These are phyloP conservation scores for Flammula alnicola DNA, from an alignment of 1,284 basidiomycete species.

Conservation along the genomic window DNA sequence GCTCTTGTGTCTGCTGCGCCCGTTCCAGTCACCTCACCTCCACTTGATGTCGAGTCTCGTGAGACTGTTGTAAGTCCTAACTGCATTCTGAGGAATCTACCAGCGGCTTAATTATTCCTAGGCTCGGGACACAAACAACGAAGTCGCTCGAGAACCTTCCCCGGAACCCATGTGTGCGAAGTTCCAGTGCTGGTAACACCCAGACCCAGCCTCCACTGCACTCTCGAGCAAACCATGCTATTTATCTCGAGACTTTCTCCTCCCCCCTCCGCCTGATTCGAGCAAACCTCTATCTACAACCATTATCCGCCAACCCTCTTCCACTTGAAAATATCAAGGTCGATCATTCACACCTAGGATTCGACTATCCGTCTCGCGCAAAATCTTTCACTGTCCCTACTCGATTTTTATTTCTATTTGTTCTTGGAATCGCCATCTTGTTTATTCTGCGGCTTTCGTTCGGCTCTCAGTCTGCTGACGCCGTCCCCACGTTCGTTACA, in stretches of 20 bases:
- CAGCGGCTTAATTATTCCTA: constrained; percentile 1
- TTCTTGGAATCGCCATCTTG: not conserved
- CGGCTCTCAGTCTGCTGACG: not conserved
- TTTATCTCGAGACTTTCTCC: constrained; percentile 5
- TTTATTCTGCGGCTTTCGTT: constrained; percentile 1
- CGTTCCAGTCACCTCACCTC: constrained; percentile 28
- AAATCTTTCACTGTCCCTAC: constrained; percentile 15
- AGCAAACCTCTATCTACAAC: not conserved
- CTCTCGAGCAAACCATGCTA: constrained; percentile 10
- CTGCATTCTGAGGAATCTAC: not conserved
- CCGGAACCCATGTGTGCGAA: constrained; percentile 31
- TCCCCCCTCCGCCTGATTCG: not conserved
- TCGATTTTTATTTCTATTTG: constrained; percentile 14
- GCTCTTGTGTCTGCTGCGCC: constrained; percentile 33
- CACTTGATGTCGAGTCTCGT: constrained; percentile 26
- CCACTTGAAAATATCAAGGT: not conserved
- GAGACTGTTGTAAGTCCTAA: constrained; percentile 24
- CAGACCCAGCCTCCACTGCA: not conserved
- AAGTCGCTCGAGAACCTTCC: constrained; percentile 30
- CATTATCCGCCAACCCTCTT: not conserved
- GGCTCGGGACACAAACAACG: constrained; percentile 17
- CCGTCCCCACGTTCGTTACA: constrained; percentile 3
- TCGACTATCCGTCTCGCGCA: not conserved
- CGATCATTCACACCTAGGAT: too few species aligned
- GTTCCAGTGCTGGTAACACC: constrained; percentile 29